These are phyloP conservation scores for Exophiala lecanii-corni DNA, from an alignment of 2,329 filamentous ascomycete genomes.

Conservation along the genomic window DNA sequence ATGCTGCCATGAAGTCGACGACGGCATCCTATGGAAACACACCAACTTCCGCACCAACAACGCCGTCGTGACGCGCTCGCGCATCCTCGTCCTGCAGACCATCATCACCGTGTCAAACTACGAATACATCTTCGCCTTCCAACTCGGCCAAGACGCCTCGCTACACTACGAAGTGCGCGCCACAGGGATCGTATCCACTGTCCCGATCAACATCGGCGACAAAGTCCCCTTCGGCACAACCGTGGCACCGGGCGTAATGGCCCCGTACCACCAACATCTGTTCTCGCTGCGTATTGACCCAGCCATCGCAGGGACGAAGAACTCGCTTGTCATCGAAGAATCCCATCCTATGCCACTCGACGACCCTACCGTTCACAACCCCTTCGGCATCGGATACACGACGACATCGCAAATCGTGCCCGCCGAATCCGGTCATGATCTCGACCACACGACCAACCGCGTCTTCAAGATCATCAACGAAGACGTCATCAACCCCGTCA, in stretches of 20 bases:
- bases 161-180: slow-evolving; percentile 42
- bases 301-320: slow-evolving; percentile 36
- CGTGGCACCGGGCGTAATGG: slow-evolving; percentile 40
- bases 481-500: slow-evolving; percentile 49
- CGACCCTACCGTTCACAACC: slow-evolving; percentile 42
- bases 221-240: slow-evolving; percentile 36
- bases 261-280: slow-evolving; percentile 42
- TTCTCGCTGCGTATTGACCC: slow-evolving; percentile 44
- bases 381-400: slow-evolving; percentile 49
- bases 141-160: slow-evolving; percentile 39
- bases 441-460: slow-evolving; percentile 45
- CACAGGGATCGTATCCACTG: slow-evolving; percentile 44
- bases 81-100: slow-evolving; percentile 35
- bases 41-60: slow-evolving; percentile 37
- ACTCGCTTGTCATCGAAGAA: slow-evolving; percentile 48
- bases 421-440: slow-evolving; percentile 44
- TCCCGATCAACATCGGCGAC: slow-evolving; percentile 34
- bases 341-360: slow-evolving; percentile 57
- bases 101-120: slow-evolving; percentile 43
- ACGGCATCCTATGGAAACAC: slow-evolving; percentile 40
- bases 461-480: slow-evolving; percentile 57
- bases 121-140: slow-evolving; percentile 43
- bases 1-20: slow-evolving; percentile 39
- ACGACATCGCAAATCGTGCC: slow-evolving; percentile 44
- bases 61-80: slow-evolving; percentile 32